Percentiles rank a stretch among this genome's conserved stretches.
phyloP scores from a whole-genome alignment of 1,284 basidiomycete genomes.

The Trametes sp. region DNA sequence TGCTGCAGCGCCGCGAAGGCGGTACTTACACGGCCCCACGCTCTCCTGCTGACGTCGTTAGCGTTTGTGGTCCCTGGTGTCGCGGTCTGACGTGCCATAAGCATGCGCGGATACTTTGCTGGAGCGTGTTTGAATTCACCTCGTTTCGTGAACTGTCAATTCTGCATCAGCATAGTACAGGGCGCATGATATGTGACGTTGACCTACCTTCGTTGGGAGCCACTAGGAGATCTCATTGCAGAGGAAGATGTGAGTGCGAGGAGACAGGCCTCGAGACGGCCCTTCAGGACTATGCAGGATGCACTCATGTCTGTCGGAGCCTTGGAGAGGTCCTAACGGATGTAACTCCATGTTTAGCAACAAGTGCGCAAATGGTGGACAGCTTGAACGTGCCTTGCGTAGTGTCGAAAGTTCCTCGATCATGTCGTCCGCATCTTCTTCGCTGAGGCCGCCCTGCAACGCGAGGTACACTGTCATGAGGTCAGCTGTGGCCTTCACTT shows the following conservation, averaged over 20 bases:
- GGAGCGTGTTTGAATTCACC: neutral
- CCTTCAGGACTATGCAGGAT: neutral
- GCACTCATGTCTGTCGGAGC: neutral
- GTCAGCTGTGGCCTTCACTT: too few species aligned
- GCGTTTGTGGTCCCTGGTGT: neutral
- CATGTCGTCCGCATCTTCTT: neutral
- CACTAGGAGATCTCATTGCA: too few species aligned
- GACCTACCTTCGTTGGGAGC: too few species aligned
- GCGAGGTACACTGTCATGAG: slow-evolving; percentile 1
- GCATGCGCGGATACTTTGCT: neutral
- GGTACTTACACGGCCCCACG: neutral
- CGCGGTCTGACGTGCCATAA: slow-evolving; percentile 6
- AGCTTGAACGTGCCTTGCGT: neutral
- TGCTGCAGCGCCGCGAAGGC: neutral
- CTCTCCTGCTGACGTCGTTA: neutral
- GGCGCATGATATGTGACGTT: neutral
- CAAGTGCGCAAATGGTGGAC: neutral
- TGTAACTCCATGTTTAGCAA: neutral
- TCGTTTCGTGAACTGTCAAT: neutral
- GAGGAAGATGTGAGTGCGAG: too few species aligned
- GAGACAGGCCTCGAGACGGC: neutral
- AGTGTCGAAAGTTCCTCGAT: neutral
- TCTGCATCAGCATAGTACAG: neutral
- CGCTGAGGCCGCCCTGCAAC: neutral
- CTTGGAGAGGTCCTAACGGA: neutral